Evolutionary conservation across 306 rosid species (phyloP).

Genomic region (Pueraria montana): DNA sequence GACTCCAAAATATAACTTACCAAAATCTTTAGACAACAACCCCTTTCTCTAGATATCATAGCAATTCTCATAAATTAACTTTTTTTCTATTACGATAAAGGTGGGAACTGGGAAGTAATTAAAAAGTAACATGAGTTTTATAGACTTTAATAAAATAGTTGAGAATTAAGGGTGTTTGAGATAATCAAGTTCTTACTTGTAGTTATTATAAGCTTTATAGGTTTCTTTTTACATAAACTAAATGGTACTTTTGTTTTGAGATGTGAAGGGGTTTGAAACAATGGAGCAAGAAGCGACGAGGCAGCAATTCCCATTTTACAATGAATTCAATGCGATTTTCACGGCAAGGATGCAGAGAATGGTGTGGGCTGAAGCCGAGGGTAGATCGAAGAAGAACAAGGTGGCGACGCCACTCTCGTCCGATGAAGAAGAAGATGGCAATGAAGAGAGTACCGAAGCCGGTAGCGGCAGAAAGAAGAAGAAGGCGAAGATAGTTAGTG

Average conservation of each 20-base stretch:
- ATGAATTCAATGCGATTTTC: slow-evolving; percentile 76
- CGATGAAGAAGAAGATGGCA: slow-evolving; percentile 59
- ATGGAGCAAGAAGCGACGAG: slow-evolving; percentile 71
- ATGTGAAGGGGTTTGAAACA: slow-evolving; percentile 83
- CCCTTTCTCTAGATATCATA: not conserved
- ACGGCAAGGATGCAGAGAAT: slow-evolving; percentile 71
- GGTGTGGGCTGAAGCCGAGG: slow-evolving; percentile 76
- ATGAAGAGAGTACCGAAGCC: slow-evolving; percentile 65
- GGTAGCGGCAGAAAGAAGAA: slow-evolving; percentile 56
- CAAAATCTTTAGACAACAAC: not conserved
- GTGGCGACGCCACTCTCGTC: slow-evolving; percentile 51
- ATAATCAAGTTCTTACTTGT: slow-evolving; percentile 20
- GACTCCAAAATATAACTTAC: not conserved
- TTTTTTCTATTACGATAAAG: not conserved
- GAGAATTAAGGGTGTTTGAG: slow-evolving; percentile 26
- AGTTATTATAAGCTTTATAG: not conserved
- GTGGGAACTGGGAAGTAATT: not conserved
- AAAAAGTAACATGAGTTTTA: not conserved
- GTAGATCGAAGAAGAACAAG: slow-evolving; percentile 62
- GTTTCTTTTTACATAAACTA: not conserved
- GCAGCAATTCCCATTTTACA: slow-evolving; percentile 88
- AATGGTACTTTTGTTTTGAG: not conserved
- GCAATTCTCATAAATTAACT: not conserved
- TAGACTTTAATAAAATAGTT: slow-evolving; percentile 16
- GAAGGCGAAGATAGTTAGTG: slow-evolving; percentile 47